phyloP scores from a whole-genome alignment of 176 grass and related monocot species.

The Raddia distichophylla region DNA sequence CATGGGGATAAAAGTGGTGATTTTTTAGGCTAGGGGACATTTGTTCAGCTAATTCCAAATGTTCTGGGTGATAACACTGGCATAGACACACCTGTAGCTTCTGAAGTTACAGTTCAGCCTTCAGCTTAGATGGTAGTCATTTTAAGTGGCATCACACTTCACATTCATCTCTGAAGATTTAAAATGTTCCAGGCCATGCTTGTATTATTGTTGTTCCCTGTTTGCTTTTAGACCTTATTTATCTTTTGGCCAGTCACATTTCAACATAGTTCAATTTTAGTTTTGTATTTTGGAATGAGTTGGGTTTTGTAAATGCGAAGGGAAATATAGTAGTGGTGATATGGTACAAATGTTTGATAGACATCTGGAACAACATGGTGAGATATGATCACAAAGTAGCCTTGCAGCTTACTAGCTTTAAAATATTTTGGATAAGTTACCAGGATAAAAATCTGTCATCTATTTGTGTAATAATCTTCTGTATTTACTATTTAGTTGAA shows the following conservation, averaged over 20 bases:
- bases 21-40: neutral
- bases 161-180: slow-evolving; percentile 20
- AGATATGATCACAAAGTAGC: slow-evolving; percentile 1
- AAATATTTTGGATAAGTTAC: neutral
- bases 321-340: neutral
- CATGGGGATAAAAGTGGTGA: neutral
- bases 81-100: neutral
- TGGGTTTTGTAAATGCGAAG: neutral
- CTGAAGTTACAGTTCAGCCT: neutral
- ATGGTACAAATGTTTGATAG: neutral
- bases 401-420: neutral
- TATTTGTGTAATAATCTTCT: neutral
- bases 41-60: neutral
- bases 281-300: neutral
- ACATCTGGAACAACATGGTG: slow-evolving; percentile 18
- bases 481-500: neutral
- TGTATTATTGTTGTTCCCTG: slow-evolving; percentile 9
- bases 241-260: slow-evolving; percentile 6
- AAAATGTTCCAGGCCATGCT: neutral
- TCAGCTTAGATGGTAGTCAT: slow-evolving; percentile 4
- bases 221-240: neutral
- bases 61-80: neutral
- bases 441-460: neutral
- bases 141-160: slow-evolving; percentile 12
- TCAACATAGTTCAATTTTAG: slow-evolving; percentile 22